Percentiles rank a stretch among this genome's conserved stretches.
Evolutionary conservation across 73 alveolate species (phyloP).

Genomic region (Paramecium tetraurelia): DNA sequence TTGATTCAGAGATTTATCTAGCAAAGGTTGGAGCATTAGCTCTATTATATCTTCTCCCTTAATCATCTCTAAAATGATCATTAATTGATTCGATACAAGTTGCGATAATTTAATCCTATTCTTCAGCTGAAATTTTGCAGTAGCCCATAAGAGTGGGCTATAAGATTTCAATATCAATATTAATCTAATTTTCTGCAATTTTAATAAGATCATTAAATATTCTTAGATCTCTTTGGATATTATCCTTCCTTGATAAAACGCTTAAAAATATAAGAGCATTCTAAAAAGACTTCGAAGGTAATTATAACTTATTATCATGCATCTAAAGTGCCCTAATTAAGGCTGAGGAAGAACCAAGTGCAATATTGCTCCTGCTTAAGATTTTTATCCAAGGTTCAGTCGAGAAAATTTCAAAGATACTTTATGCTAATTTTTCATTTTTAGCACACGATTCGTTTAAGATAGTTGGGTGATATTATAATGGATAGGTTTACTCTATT

Average conservation of each 20-base stretch:
- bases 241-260: not conserved
- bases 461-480: not conserved
- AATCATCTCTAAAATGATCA: constrained; percentile 23
- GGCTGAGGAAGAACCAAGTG: not conserved
- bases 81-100: not conserved
- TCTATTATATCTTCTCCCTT: not conserved
- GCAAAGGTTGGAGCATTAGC: constrained; percentile 21
- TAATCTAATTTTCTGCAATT: not conserved
- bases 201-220: not conserved
- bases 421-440: not conserved
- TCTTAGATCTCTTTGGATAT: not conserved
- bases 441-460: not conserved
- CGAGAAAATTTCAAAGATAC: not conserved
- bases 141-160: not conserved
- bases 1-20: not conserved
- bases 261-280: not conserved
- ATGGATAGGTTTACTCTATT: not conserved
- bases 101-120: not conserved
- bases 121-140: not conserved
- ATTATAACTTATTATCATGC: not conserved
- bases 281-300: not conserved
- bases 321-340: not conserved
- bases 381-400: not conserved
- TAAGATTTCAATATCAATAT: no score
- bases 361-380: not conserved